A percentile compares a stretch with the other conserved stretches of the same genome.
Evolutionary conservation across 2,329 filamentous ascomycete genomes (phyloP).

Genomic region (Ophiostoma sp.): DNA sequence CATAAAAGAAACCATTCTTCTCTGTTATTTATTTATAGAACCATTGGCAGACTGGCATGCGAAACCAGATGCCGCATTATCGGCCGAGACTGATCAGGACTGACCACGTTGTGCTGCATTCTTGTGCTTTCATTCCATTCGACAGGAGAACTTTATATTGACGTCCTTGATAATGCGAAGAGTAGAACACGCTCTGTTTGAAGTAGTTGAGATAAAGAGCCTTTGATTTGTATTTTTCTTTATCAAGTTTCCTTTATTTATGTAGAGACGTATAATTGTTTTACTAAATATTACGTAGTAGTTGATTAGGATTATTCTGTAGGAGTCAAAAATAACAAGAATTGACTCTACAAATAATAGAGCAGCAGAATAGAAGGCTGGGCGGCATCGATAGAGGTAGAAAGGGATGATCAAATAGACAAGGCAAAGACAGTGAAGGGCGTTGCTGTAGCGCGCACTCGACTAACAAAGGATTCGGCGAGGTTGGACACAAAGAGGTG

Average conservation of each 20-base stretch:
- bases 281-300: neutral
- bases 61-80: too few relatives aligned
- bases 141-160: neutral
- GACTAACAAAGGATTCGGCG: neutral
- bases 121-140: neutral
- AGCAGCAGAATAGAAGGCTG: neutral
- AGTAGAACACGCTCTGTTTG: neutral
- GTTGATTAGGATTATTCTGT: too few relatives aligned
- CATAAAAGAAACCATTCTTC: conserved; percentile 11
- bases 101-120: conserved; percentile 7
- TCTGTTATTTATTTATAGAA: neutral
- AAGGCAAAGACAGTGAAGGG: neutral
- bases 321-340: neutral
- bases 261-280: too few relatives aligned
- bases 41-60: neutral
- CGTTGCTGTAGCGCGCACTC: neutral
- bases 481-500: neutral
- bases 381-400: neutral
- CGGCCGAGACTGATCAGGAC: neutral
- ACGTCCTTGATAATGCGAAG: neutral
- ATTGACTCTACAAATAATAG: neutral
- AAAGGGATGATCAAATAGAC: neutral
- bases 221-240: neutral
- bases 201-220: too few relatives aligned
- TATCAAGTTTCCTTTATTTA: too few relatives aligned